Evolutionary conservation across 352 stramenopile species (phyloP).

Genomic region (Pythium insidiosum): DNA sequence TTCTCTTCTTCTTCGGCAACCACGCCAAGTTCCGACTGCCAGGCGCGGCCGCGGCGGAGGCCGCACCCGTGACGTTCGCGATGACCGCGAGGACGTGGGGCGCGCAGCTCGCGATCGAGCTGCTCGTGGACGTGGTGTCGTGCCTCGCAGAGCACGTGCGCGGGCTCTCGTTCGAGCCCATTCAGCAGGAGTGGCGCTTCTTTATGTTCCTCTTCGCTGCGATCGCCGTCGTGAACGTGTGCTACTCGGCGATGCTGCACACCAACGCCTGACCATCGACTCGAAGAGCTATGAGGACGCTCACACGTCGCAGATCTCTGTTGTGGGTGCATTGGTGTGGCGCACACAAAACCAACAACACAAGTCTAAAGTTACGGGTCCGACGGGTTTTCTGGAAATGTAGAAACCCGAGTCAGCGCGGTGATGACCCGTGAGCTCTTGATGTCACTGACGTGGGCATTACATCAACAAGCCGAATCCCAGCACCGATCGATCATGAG

Average conservation of each 20-base stretch:
- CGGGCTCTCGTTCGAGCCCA: neutral
- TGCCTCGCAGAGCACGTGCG: neutral
- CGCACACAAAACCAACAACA: too few species aligned
- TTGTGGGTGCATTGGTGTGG: too few species aligned
- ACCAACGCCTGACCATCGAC: too few species aligned
- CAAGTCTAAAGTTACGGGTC: too few species aligned
- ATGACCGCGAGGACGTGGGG: neutral
- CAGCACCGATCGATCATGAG: conserved; percentile 10
- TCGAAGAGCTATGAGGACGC: too few species aligned
- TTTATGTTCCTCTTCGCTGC: neutral
- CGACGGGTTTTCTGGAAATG: neutral
- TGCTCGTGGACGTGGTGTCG: conserved; percentile 5
- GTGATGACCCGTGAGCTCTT: neutral
- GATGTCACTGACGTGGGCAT: neutral
- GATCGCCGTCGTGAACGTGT: conserved; percentile 5
- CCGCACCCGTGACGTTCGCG: neutral
- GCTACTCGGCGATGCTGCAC: conserved; percentile 6
- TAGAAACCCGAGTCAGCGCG: conserved; percentile 5
- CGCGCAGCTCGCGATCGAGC: conserved; percentile 3
- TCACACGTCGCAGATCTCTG: too few species aligned
- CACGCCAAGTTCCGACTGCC: conserved; percentile 22
- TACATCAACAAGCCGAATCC: too few species aligned
- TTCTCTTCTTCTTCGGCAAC: conserved; percentile 22
- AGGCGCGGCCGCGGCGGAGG: too few species aligned
- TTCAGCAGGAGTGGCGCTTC: neutral